A percentile compares a stretch with the other conserved stretches of the same genome.
These are phyloP conservation scores for Cucurbitaria berberidis DNA, from an alignment of 2,329 filamentous ascomycete species.

Conservation along the genomic window DNA sequence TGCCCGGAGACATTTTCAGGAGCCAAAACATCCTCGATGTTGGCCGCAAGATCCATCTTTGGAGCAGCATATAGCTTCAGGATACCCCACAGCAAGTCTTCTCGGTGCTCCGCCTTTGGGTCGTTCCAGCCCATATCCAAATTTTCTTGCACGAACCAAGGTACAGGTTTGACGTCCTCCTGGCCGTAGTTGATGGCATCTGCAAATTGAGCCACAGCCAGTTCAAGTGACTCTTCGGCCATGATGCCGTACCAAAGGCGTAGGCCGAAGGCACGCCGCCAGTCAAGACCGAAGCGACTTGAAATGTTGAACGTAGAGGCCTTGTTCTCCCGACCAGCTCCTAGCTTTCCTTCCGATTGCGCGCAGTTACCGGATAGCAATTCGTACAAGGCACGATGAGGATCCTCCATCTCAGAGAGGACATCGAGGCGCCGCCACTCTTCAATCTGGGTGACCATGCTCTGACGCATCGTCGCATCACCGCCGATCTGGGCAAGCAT, in stretches of 20 bases:
- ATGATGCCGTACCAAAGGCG: slow-evolving; percentile 86
- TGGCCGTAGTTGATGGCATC: slow-evolving; percentile 73
- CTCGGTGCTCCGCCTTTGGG: slow-evolving; percentile 62
- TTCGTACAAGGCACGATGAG: slow-evolving; percentile 87
- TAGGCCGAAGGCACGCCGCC: slow-evolving; percentile 91
- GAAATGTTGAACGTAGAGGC: slow-evolving; percentile 81
- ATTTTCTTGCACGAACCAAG: slow-evolving; percentile 71
- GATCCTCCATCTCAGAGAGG: slow-evolving; percentile 83
- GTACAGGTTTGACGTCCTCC: slow-evolving; percentile 72
- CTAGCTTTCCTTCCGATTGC: slow-evolving; percentile 77
- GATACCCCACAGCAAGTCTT: slow-evolving; percentile 87
- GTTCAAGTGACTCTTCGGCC: slow-evolving; percentile 70
- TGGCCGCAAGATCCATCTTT: slow-evolving; percentile 49
- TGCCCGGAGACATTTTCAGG: slow-evolving; percentile 79
- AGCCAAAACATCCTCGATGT: slow-evolving; percentile 72
- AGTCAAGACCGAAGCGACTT: slow-evolving; percentile 83
- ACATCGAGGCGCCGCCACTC: slow-evolving; percentile 85
- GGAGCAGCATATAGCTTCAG: slow-evolving; percentile 78
- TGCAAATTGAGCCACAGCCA: slow-evolving; percentile 75
- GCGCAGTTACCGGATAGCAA: slow-evolving; percentile 88
- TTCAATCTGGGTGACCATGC: slow-evolving; percentile 80
- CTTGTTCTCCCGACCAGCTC: slow-evolving; percentile 77
- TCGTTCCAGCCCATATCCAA: slow-evolving; percentile 67
- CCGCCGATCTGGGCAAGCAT: slow-evolving; percentile 85
- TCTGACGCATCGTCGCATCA: slow-evolving; percentile 69